Percentiles rank a stretch among this genome's conserved stretches.
Evolutionary conservation across 2,329 filamentous ascomycete genomes (phyloP).

Genomic region (Penicillium verrucosum): DNA sequence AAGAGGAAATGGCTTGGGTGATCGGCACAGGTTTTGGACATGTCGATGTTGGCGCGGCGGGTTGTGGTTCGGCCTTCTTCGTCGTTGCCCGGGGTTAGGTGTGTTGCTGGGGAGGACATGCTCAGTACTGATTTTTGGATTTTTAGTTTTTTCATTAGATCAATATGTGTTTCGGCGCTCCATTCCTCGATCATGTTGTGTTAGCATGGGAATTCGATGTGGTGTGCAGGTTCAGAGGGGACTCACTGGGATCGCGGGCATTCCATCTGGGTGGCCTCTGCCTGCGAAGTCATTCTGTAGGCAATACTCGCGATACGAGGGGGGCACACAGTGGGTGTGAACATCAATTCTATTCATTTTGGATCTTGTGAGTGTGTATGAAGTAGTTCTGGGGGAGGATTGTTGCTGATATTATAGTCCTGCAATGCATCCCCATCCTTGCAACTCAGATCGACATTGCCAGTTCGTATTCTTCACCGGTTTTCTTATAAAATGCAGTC

Average conservation of each 20-base stretch:
- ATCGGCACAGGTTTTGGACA: slow-evolving; percentile 24
- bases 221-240: not conserved
- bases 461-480: not conserved
- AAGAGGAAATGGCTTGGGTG: slow-evolving; percentile 46
- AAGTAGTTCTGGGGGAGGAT: not conserved
- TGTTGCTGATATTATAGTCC: not conserved
- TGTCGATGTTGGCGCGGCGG: slow-evolving; percentile 35
- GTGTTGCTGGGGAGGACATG: slow-evolving; percentile 53
- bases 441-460: not conserved
- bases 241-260: slow-evolving; percentile 21
- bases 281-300: slow-evolving; percentile 21
- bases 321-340: slow-evolving; percentile 20
- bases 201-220: not conserved
- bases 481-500: not conserved
- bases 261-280: slow-evolving; percentile 21
- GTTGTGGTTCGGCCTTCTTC: slow-evolving; percentile 38
- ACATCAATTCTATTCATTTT: slow-evolving; percentile 20
- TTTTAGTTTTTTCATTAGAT: slow-evolving; percentile 49
- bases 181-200: slow-evolving; percentile 34
- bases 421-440: not conserved
- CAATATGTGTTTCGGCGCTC: slow-evolving; percentile 47
- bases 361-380: not conserved
- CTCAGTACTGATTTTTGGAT: slow-evolving; percentile 55
- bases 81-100: slow-evolving; percentile 44
- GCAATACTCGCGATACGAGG: slow-evolving; percentile 19